These are phyloP conservation scores for Monosporascus sp. DNA, from an alignment of 2,329 filamentous ascomycete genomes.

Conservation along the genomic window DNA sequence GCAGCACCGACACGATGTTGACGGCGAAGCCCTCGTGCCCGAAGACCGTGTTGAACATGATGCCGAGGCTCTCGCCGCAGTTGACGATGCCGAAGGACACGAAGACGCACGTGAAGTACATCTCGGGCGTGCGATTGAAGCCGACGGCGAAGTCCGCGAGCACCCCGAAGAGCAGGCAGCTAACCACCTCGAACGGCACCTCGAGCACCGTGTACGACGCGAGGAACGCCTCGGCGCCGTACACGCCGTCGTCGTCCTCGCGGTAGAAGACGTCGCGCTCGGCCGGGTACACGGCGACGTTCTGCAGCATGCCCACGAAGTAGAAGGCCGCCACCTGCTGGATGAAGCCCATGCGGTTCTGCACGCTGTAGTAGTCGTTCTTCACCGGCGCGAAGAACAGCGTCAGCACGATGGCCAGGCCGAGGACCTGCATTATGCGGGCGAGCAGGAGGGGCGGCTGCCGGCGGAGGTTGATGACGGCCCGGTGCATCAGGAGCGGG, in stretches of 20 bases:
- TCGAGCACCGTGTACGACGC: conserved; percentile 65
- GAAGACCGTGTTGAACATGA: conserved; percentile 76
- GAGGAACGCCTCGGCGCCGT: conserved; percentile 66
- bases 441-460: conserved; percentile 60
- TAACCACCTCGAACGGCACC: conserved; percentile 64
- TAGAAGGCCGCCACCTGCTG: conserved; percentile 68
- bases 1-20: conserved; percentile 63
- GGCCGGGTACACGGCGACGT: conserved; percentile 66
- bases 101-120: conserved; percentile 64
- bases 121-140: conserved; percentile 53
- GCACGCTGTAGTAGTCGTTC: conserved; percentile 63
- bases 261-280: conserved; percentile 73
- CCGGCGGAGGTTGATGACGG: conserved; percentile 62
- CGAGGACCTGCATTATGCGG: conserved; percentile 61
- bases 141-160: conserved; percentile 60
- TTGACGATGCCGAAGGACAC: conserved; percentile 68
- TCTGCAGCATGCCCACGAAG: conserved; percentile 74
- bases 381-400: conserved; percentile 68
- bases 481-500: conserved; percentile 61
- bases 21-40: conserved; percentile 70
- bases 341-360: conserved; percentile 68
- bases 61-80: conserved; percentile 70
- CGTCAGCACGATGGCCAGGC: conserved; percentile 56
- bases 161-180: conserved; percentile 59
- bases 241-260: conserved; percentile 69